Evolutionary conservation across 257 asterid genomes (phyloP), one percentile per base, ranked within the genome.

Genomic region (Nicotiana undulata): DNA sequence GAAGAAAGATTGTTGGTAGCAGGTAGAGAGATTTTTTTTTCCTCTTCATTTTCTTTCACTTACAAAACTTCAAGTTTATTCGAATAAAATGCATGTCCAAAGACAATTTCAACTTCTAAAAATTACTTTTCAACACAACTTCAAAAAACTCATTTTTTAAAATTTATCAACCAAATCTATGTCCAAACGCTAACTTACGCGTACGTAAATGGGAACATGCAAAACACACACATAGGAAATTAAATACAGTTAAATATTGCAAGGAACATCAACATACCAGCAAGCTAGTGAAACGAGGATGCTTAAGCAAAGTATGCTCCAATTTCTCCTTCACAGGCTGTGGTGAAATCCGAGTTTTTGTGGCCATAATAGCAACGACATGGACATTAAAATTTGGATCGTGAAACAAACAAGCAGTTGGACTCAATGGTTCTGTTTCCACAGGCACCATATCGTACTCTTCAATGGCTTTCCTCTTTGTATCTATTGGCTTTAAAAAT

Each of bases 341-440:
- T 0, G 85, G 82, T 4, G 65, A 56, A 11, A 76, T 49, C 6
- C 22, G 58, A 18, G 31, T 17, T 44, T 3, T 59, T 63, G 20
- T 0, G 1, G 87, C 88, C 86, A 87, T 67, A 22, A 85, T 59
- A 0, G 85, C 84, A 3, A 81, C 5, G 24, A 77, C 79, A 26
- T 85, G 87, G 6, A 86, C 83, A 32, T 85, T 84, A 12, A 85
- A 83, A 60, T 79, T 78, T 2, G 87, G 83, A 34, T 86, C 82
- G 18, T 83, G 88, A 46, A 87, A 85, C 80, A 87, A 5, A 55
- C 84, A 55, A 16, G 88, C 86, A 4, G 85, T 72, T 3, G 90
- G 90, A 77, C 90, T 87, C 55, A 87, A 55, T n/a, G 88, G 87
- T 75, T 82, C 87, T 46, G 85, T 88, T 66, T 63, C 84, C 8